Conservation (phyloP, 176 grass and related monocot genomes). For the Avena sativa region DNA sequence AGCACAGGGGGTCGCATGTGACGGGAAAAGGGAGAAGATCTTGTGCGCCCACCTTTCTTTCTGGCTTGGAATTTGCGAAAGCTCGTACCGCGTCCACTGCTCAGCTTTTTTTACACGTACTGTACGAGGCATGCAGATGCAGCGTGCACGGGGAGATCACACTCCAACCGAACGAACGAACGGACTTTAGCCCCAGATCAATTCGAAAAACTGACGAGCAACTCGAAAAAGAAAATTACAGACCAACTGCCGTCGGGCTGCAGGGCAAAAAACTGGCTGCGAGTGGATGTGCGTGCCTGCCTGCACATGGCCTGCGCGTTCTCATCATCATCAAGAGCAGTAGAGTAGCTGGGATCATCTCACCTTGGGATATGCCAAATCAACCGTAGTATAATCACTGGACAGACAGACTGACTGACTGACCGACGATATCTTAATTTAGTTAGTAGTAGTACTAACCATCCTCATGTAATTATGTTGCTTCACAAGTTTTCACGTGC, state of each 20-base stretch:
- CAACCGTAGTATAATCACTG: neutral
- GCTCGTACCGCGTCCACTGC: neutral
- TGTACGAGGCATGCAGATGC: neutral
- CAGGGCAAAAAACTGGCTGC: neutral
- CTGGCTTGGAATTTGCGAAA: constrained; percentile 18
- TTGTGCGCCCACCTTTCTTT: neutral
- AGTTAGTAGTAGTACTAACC: no score
- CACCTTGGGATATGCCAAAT: neutral
- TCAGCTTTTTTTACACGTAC: neutral
- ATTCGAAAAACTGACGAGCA: no score
- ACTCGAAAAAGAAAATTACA: no score
- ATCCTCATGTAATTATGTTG: neutral
- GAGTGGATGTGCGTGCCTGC: neutral
- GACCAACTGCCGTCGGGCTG: no score
- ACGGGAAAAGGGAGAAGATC: neutral
- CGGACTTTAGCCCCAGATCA: no score
- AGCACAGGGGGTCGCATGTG: neutral
- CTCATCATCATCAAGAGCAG: constrained; percentile 1
- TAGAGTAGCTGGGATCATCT: neutral
- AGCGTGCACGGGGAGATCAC: neutral
- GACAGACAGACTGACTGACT: neutral
- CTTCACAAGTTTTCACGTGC: neutral
- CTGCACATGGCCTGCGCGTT: neutral
- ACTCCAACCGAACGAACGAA: no score
- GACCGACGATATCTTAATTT: neutral